Evolutionary conservation across 345 rosid genomes (phyloP).

Genomic region (Rhodomyrtus tomentosa): DNA sequence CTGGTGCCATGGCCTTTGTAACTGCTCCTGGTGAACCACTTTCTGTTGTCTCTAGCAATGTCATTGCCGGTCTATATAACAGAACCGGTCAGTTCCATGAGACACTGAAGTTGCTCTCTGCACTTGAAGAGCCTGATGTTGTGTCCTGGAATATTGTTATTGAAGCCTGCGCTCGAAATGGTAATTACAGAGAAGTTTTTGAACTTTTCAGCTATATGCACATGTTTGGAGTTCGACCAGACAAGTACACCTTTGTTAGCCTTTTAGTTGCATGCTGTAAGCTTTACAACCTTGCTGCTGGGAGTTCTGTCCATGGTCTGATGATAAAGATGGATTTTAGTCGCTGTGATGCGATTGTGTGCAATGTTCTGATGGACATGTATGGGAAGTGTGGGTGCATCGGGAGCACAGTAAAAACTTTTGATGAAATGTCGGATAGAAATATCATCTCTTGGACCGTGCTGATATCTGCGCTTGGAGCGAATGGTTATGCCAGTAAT

Average conservation of each 20-base stretch:
- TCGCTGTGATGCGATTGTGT: slow-evolving; percentile 41
- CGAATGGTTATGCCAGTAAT: slow-evolving; percentile 43
- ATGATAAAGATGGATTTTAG: slow-evolving; percentile 49
- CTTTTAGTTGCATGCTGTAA: slow-evolving; percentile 42
- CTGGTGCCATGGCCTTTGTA: slow-evolving; percentile 42
- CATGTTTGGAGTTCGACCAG: slow-evolving; percentile 34
- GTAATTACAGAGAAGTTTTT: slow-evolving; percentile 38
- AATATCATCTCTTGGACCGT: slow-evolving; percentile 78
- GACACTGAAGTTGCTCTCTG: slow-evolving; percentile 50
- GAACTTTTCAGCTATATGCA: slow-evolving; percentile 59
- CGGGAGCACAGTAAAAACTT: slow-evolving; percentile 31
- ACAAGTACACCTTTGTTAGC: slow-evolving; percentile 73
- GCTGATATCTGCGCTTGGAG: slow-evolving; percentile 60
- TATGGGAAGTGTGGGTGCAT: slow-evolving; percentile 82
- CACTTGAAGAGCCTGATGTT: slow-evolving; percentile 57
- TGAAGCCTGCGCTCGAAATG: slow-evolving; percentile 62
- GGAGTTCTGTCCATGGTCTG: slow-evolving; percentile 62
- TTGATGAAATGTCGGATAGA: slow-evolving; percentile 31
- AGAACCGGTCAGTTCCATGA: slow-evolving; percentile 49
- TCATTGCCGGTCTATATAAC: slow-evolving; percentile 56
- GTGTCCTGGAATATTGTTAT: slow-evolving; percentile 78
- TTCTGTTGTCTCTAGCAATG: slow-evolving; percentile 36
- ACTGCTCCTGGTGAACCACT: slow-evolving; percentile 17
- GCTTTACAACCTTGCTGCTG: slow-evolving; percentile 43
- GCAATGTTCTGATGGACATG: slow-evolving; percentile 75